phyloP scores from a whole-genome alignment of 148 eudicot genomes.

The Dysphania ambrosioides region DNA sequence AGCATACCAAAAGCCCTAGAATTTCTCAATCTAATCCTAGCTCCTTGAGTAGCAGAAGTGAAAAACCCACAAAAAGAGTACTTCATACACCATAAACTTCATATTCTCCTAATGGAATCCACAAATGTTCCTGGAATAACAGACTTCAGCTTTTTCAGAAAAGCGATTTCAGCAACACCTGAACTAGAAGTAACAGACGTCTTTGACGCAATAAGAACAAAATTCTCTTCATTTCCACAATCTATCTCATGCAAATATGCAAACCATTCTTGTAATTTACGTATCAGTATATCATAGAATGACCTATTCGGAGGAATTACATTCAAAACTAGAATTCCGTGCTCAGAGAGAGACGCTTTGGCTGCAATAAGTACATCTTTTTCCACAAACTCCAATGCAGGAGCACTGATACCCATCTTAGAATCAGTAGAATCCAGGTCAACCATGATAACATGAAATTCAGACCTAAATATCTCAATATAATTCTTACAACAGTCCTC shows the following conservation, averaged over 20 bases:
- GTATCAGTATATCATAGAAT: conserved; percentile 45
- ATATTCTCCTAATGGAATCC: conserved; percentile 48
- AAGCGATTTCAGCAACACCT: conserved; percentile 24
- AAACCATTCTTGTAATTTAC: conserved; percentile 38
- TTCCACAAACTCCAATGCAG: conserved; percentile 55
- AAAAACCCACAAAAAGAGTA: not conserved
- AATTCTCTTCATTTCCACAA: conserved; percentile 63
- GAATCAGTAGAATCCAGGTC: conserved; percentile 84
- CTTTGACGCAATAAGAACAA: conserved; percentile 55
- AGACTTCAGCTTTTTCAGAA: conserved; percentile 48
- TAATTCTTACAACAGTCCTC: not conserved
- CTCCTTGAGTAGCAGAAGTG: not conserved
- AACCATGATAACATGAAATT: conserved; percentile 75
- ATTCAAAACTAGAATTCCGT: conserved; percentile 62
- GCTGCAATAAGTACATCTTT: conserved; percentile 53
- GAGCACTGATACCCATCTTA: conserved; percentile 52
- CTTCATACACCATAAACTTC: conserved; percentile 11
- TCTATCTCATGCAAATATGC: conserved; percentile 59
- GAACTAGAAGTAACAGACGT: conserved; percentile 19
- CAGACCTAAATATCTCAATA: conserved; percentile 19
- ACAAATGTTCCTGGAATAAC: conserved; percentile 37
- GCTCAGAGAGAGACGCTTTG: conserved; percentile 40
- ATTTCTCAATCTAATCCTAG: not conserved
- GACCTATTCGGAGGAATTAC: conserved; percentile 50
- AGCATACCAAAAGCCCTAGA: not conserved